A percentile compares a stretch with the other conserved stretches of the same genome.
phyloP scores from a whole-genome alignment of 257 asterid genomes.

The Handroanthus guayacan region DNA sequence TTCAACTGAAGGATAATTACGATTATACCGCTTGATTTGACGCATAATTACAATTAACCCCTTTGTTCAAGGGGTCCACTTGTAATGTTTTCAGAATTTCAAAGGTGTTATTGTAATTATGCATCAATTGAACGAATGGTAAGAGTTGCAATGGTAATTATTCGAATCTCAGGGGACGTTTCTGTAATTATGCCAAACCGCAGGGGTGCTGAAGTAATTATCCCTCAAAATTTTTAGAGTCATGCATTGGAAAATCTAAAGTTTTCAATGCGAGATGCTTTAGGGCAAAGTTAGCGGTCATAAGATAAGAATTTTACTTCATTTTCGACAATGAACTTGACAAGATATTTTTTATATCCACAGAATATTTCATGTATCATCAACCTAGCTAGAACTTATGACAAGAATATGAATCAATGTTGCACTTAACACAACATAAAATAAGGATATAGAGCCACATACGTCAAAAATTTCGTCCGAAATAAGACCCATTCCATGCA shows the following conservation, averaged over 20 bases:
- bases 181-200: too few species aligned
- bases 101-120: too few species aligned
- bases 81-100: too few species aligned
- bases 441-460: slow-evolving; percentile 30
- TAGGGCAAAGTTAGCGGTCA: background rate
- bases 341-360: background rate
- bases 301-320: background rate
- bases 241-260: background rate
- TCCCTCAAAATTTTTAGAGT: background rate
- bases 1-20: too few species aligned
- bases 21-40: too few species aligned
- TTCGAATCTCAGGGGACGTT: too few species aligned
- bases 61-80: too few species aligned
- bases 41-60: too few species aligned
- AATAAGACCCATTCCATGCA: slow-evolving; percentile 96
- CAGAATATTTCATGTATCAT: background rate
- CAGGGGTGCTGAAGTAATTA: too few species aligned
- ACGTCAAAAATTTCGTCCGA: slow-evolving; percentile 86
- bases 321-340: background rate
- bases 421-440: background rate
- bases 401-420: background rate
- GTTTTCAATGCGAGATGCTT: background rate
- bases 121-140: too few species aligned
- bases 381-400: background rate
- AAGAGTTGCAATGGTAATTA: too few species aligned